A percentile compares a stretch with the other conserved stretches of the same genome.
Conservation (phyloP, 2,329 filamentous ascomycete species). For the Xylariaceae sp. region DNA sequence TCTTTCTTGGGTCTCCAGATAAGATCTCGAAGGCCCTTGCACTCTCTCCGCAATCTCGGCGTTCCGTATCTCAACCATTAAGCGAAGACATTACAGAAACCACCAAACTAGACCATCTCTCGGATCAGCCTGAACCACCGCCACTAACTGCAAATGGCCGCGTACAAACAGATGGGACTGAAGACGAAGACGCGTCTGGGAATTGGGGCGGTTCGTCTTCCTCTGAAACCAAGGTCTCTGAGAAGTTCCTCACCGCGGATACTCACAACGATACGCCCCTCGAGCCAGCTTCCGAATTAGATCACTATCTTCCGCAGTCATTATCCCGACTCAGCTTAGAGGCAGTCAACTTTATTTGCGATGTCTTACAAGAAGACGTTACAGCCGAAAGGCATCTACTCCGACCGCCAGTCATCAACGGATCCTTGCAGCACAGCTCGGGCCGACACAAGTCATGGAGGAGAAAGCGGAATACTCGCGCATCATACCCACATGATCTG, state of each 20-base stretch:
- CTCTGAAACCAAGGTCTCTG: constrained; percentile 16
- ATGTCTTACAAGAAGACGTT: constrained; percentile 54
- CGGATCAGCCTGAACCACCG: constrained; percentile 11
- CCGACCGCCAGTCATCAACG: constrained; percentile 36
- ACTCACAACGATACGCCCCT: constrained; percentile 14
- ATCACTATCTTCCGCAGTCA: constrained; percentile 51
- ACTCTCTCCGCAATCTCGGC: constrained; percentile 20
- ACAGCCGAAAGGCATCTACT: constrained; percentile 49
- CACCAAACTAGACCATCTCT: constrained; percentile 11
- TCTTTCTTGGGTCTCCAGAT: constrained; percentile 21
- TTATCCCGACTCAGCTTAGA: constrained; percentile 51
- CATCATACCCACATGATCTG: constrained; percentile 30
- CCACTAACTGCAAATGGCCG: constrained; percentile 12
- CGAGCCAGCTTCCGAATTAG: constrained; percentile 23
- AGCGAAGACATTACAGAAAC: constrained; percentile 19
- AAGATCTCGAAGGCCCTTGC: constrained; percentile 22
- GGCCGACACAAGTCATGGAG: constrained; percentile 31
- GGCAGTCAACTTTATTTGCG: constrained; percentile 57
- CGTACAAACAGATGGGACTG: constrained; percentile 21
- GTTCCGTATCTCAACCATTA: constrained; percentile 19
- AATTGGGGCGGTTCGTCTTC: constrained; percentile 18
- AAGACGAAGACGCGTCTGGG: constrained; percentile 22
- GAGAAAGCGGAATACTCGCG: constrained; percentile 29
- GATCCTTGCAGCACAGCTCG: constrained; percentile 25
- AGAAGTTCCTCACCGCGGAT: too few relatives aligned